Base-by-base conservation (phyloP, 306 rosid genomes). In the Adenanthera pavonina region DNA sequence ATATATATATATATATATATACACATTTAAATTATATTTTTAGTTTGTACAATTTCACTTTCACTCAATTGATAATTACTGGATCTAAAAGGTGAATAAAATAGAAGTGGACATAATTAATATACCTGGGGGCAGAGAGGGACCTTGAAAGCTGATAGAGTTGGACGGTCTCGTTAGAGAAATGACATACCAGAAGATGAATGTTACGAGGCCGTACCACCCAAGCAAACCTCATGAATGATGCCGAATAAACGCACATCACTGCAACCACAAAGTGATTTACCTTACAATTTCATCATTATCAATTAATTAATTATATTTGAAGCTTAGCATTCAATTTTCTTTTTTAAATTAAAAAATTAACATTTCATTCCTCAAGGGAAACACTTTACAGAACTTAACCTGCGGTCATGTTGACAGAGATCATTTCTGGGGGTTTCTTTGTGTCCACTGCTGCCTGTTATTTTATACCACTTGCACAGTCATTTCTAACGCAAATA, bases 341-440 rank as follows among this genome's bases (percentile, higher is more conserved):
- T 3, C 30, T 25, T 19, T 66, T 44, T 71, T 52, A 80, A n/a
- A 64, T 1, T 25, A 75, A 48, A 48, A 11, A 9, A 61, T 5
- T 17, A 12, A 8, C 33, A 3, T 66, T 66, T 6, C 8, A 53
- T 53, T 17, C 8, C 30, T 25, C 30, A 25, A 25, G 30, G 30
- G 30, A 25, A 25, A 25, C 30, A 25, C 30, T 25, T 25, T 25
- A 25, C 13, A 19, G n/a, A 52, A 52, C 65, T 61, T 69, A 75
- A 89, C 93, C 91, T 86, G 83, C 69, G 41, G 93, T 90, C 91
- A 90, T 82, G 65, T 86, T 90, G 80, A 34, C 62, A 38, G 93
- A 90, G 67, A 90, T 81, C 3, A 41, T 66, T 79, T 90, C 93
- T 10, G 93, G 91, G 66, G 93, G 90, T 81, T 90, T 88, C 81